Evolutionary conservation across 805 yeast species (phyloP).

Genomic region (Maudiozyma turicensis): DNA sequence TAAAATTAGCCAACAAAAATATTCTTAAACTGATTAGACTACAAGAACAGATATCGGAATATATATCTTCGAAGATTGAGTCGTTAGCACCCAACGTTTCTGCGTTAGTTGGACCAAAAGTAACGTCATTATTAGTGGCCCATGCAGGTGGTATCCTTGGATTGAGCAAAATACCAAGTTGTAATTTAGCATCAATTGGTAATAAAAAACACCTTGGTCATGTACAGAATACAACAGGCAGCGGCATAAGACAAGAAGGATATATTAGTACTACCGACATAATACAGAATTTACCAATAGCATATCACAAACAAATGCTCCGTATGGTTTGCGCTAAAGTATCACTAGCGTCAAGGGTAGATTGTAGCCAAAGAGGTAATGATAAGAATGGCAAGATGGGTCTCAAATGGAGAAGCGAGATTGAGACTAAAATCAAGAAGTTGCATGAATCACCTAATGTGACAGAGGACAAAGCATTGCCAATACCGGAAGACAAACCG

Average conservation of each 20-base stretch:
- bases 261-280: slow-evolving; percentile 53
- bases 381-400: slow-evolving; percentile 47
- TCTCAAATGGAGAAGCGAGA: slow-evolving; percentile 45
- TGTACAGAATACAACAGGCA: slow-evolving; percentile 28
- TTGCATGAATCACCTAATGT: slow-evolving; percentile 69
- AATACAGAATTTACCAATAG: slow-evolving; percentile 49
- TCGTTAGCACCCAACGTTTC: slow-evolving; percentile 73
- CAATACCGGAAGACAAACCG: slow-evolving; percentile 63
- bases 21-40: slow-evolving; percentile 38
- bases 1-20: slow-evolving; percentile 34
- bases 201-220: slow-evolving; percentile 30
- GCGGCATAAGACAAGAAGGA: slow-evolving; percentile 55
- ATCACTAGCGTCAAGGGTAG: slow-evolving; percentile 76
- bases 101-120: slow-evolving; percentile 57
- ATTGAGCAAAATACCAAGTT: slow-evolving; percentile 63
- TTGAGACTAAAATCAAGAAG: slow-evolving; percentile 56
- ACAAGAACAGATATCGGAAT: slow-evolving; percentile 37
- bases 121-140: slow-evolving; percentile 65
- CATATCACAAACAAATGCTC: slow-evolving; percentile 56
- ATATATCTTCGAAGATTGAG: slow-evolving; percentile 47
- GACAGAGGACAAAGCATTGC: slow-evolving; percentile 57
- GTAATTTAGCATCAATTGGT: slow-evolving; percentile 77
- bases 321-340: slow-evolving; percentile 73
- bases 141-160: slow-evolving; percentile 58
- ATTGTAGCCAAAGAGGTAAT: slow-evolving; percentile 36